Evolutionary conservation across 495 filamentous ascomycete species (phyloP), one percentile per base, ranked within the genome.

Genomic region (Collariella sp.): DNA sequence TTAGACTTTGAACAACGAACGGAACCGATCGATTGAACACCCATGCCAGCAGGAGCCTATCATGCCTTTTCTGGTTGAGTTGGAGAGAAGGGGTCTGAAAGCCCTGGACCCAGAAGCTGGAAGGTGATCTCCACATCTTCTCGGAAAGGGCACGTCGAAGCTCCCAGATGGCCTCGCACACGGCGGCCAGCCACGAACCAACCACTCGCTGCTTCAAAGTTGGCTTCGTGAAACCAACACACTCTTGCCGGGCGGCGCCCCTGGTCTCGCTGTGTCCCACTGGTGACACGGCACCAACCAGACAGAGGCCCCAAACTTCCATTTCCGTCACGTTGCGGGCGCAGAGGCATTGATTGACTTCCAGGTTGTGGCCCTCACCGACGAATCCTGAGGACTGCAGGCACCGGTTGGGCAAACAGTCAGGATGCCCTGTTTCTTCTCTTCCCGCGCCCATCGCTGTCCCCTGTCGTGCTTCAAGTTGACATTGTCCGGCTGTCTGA

Each of bases 341-440:
- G n/a, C 31, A 39, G 20, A 6, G 18, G 4, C 15, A 33, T 39
- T n/a, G n/a, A n/a, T n/a, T n/a, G n/a, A n/a, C n/a, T n/a, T n/a
- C 36, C 16, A 40, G 24, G 0, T 26, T 47, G 52, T 24, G 44
- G 26, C 40, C 16, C 22, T 49, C n/a, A 1, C 46, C 36, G 54
- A 22, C 47, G 29, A 46, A 48, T 43, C 29, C 24, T 43, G 9
- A 23, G 33, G 24, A 26, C 36, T 19, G 47, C 49, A 42, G 38
- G 48, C 55, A 48, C 48, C 55, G 55, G n/a, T 52, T 23, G 55
- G 49, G 48, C 49, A 36, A 22, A n/a, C n/a, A n/a, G n/a, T n/a
- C 42, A 35, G 19, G n/a, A n/a, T 41, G 47, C 48, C 41, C 48
- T 38, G 54, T 51, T 51, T 45, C 18, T 38, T 12, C 36, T 19